Evolutionary conservation across 768 basidiomycete genomes (phyloP), one percentile per base, ranked within the genome.

Genomic region (Pulveroboletus sp.): DNA sequence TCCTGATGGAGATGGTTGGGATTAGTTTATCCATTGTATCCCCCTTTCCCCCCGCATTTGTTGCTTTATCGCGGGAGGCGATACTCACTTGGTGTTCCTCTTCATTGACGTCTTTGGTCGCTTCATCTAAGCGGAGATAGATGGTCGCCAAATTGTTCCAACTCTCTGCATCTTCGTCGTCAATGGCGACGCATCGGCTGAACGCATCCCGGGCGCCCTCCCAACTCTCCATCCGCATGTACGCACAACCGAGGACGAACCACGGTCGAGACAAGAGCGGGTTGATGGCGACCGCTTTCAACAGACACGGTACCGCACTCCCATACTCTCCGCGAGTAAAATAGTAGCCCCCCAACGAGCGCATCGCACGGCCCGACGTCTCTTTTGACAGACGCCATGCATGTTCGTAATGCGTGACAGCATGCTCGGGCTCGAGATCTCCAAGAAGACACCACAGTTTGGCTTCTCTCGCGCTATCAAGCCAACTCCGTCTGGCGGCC

Each of bases 91-190:
- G 68, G 44, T 64, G 39, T 17, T 59, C 71, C 25, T 68, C 67
- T 24, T 64, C 63, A 23, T 70, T 66, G 29, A 49, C 60, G 50
- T 59, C 69, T 54, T 54, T 62, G 56, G 43, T 53, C 2, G 63
- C 62, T 43, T 75, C 75, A 11, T 82, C 86, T 67, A 95, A 77
- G 39, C 91, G 85, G 52, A 99, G 79, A 69, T 97, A 97, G 63
- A 94, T 84, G 49, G 87, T 93, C 29, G 95, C 97, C 53, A 99
- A 73, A 66, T 99, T 99, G 59, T 87, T 95, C 97, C 97, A 98
- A 57, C 93, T 95, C 75, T 98, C 95, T 4, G 82, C 92, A 61
- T 99, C 94, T 56, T 98, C 97, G 50, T 94, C 92, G 51, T 98
- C 95, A 50, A 98, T 84, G 12, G 81, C 73, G 1, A 97, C 94